A percentile compares a stretch with the other conserved stretches of the same genome.
Conservation (phyloP, 306 rosid genomes). For the Styphnolobium japonicum region DNA sequence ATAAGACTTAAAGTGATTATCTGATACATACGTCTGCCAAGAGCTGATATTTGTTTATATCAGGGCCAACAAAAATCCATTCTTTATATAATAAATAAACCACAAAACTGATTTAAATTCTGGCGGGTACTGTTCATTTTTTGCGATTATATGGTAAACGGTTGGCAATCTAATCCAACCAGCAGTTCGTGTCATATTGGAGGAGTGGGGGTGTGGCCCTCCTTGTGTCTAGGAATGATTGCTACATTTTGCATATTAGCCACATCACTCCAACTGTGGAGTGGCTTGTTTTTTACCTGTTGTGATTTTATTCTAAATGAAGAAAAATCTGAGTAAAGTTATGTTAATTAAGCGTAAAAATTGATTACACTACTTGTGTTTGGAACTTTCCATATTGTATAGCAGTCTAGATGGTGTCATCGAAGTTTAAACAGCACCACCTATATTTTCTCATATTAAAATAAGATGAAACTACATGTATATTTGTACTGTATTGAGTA, state of each 20-base stretch:
- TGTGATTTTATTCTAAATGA: not conserved
- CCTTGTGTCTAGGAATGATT: conserved; percentile 25
- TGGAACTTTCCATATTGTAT: conserved; percentile 2
- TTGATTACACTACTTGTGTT: not conserved
- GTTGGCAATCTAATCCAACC: conserved; percentile 79
- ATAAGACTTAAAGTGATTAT: conserved; percentile 38
- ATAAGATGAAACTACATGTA: not conserved
- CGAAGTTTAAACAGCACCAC: not conserved
- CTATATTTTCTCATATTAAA: not conserved
- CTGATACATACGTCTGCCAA: conserved; percentile 1
- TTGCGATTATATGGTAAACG: conserved; percentile 24
- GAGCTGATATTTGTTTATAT: not conserved
- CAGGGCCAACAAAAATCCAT: not conserved
- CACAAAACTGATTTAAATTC: conserved; percentile 45
- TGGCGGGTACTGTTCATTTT: conserved; percentile 54
- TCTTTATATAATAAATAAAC: not conserved
- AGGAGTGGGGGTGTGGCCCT: conserved; percentile 32
- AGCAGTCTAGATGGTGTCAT: not conserved
- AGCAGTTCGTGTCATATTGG: conserved; percentile 18
- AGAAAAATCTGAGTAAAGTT: conserved; percentile 2
- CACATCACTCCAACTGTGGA: conserved; percentile 15
- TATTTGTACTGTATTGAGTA: not conserved
- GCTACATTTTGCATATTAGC: conserved; percentile 15
- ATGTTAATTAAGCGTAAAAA: not conserved
- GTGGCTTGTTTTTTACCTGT: not conserved